Evolutionary conservation across 108 stramenopile genomes (phyloP).

Genomic region (Nannochloropsis oceanica): DNA sequence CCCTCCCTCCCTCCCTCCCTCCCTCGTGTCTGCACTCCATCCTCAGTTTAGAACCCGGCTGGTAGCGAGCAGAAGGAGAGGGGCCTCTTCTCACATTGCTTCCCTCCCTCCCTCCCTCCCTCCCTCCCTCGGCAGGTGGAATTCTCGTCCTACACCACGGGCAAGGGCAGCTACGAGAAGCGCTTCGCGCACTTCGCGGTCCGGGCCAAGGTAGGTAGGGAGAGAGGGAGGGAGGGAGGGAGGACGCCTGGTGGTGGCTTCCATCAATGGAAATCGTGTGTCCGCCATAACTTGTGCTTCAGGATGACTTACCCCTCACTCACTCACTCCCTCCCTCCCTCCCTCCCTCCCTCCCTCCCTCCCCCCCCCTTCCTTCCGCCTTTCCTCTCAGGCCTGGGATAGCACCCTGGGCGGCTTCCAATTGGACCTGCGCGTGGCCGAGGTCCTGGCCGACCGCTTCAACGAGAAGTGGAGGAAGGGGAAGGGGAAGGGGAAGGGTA

Average conservation of each 20-base stretch:
- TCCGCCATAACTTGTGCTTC: no score
- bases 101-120: not conserved
- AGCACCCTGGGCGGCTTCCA: conserved; percentile 63
- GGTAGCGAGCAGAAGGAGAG: no score
- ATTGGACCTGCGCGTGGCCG: conserved; percentile 72
- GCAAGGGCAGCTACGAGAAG: not conserved
- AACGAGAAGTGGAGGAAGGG: conserved; percentile 42
- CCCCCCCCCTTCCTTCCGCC: not conserved
- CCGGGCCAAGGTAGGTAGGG: not conserved
- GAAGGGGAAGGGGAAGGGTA: not conserved
- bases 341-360: not conserved
- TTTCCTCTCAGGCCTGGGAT: conserved; percentile 68
- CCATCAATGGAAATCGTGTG: no score
- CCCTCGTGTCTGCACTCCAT: not conserved
- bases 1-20: not conserved
- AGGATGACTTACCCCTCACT: not conserved
- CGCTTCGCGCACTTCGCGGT: not conserved
- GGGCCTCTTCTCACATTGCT: no score
- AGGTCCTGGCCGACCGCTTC: conserved; percentile 82
- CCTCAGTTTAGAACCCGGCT: no score
- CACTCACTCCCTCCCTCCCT: not conserved
- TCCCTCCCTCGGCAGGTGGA: not conserved
- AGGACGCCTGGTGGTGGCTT: no score
- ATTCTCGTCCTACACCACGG: not conserved
- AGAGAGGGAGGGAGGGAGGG: not conserved